Evolutionary conservation across 163 green algal genomes (phyloP).

Genomic region (Scenedesmus sp.): DNA sequence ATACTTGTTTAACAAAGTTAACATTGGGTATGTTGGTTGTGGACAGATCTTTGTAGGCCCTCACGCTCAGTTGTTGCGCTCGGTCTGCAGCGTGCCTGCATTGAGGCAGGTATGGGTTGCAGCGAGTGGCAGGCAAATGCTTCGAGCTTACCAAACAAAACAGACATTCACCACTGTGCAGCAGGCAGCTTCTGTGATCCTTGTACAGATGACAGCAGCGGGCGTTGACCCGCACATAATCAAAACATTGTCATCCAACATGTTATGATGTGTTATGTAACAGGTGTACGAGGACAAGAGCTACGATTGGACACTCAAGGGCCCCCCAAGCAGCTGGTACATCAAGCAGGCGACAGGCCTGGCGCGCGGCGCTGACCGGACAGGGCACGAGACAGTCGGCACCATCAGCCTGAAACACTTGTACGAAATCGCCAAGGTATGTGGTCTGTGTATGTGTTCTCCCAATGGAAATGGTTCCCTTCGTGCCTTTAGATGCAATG

Average conservation of each 20-base stretch:
- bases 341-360: constrained; percentile 88
- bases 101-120: too few species aligned
- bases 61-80: too few species aligned
- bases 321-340: constrained; percentile 87
- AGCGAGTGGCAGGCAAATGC: too few species aligned
- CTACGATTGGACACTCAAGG: constrained; percentile 78
- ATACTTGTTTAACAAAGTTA: too few species aligned
- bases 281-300: constrained; percentile 90
- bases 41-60: too few species aligned
- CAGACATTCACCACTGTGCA: too few species aligned
- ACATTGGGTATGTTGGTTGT: too few species aligned
- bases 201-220: background rate
- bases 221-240: background rate
- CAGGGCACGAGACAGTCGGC: constrained; percentile 82
- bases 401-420: constrained; percentile 90
- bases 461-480: too few species aligned
- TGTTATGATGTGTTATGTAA: background rate
- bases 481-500: too few species aligned
- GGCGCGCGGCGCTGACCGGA: constrained; percentile 66
- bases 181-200: too few species aligned
- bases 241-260: background rate
- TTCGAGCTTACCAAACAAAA: too few species aligned
- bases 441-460: constrained; percentile 2
- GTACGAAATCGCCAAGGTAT: constrained; percentile 84
- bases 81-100: too few species aligned